phyloP scores from a whole-genome alignment of 2,329 filamentous ascomycete species.

The Bipolaris cookei region DNA sequence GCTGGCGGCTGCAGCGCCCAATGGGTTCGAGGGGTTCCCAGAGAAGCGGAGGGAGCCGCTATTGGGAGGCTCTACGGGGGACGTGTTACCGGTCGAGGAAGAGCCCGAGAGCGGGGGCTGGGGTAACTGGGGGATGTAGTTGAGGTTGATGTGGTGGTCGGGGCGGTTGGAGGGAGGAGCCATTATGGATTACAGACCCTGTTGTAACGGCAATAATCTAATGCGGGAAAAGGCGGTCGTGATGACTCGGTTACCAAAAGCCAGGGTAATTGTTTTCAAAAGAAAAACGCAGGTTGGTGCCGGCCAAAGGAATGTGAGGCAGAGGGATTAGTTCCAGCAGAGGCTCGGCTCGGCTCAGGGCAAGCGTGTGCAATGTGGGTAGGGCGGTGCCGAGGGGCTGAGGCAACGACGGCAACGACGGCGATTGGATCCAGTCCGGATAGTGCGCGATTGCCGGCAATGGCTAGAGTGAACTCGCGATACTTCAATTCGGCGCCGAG shows the following conservation, averaged over 20 bases:
- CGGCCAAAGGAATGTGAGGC: slow-evolving; percentile 52
- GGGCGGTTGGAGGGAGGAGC: slow-evolving; percentile 75
- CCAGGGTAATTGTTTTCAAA: slow-evolving; percentile 42
- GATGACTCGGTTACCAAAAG: slow-evolving; percentile 47
- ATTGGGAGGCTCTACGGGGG: slow-evolving; percentile 75
- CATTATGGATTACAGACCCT: slow-evolving; percentile 82
- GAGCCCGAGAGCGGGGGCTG: slow-evolving; percentile 76
- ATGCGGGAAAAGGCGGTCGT: slow-evolving; percentile 36
- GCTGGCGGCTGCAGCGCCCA: slow-evolving; percentile 59
- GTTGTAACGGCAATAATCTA: slow-evolving; percentile 34
- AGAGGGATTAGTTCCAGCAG: slow-evolving; percentile 43
- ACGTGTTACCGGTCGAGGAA: slow-evolving; percentile 80
- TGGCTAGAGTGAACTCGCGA: background rate
- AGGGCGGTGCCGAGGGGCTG: slow-evolving; percentile 26
- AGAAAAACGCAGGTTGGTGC: slow-evolving; percentile 44
- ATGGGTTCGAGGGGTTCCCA: slow-evolving; percentile 68
- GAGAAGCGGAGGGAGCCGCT: slow-evolving; percentile 71
- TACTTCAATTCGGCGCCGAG: slow-evolving; percentile 13
- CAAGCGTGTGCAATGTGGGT: slow-evolving; percentile 31
- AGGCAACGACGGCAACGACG: slow-evolving; percentile 6
- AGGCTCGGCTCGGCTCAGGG: slow-evolving; percentile 27
- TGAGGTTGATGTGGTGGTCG: slow-evolving; percentile 81
- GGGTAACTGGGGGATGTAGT: slow-evolving; percentile 74
- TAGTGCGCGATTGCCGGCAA: slow-evolving; percentile 17
- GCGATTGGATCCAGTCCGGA: slow-evolving; percentile 39